Evolutionary conservation across 1,139 yeast species (phyloP), one percentile per base, ranked within the genome.

Genomic region (Yamadazyma siamensis): DNA sequence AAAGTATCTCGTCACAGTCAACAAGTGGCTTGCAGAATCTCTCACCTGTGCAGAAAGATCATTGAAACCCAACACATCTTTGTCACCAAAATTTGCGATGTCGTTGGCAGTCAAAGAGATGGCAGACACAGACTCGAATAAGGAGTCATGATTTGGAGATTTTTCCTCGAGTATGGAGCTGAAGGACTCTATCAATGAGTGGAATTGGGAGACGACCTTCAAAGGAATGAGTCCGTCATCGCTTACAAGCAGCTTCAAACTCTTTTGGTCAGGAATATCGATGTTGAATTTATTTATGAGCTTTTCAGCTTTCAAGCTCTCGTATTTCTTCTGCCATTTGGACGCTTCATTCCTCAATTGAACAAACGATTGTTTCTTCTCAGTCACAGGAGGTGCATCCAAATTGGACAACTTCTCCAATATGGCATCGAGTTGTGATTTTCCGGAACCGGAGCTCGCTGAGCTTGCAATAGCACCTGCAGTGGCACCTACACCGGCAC

Each of bases 1-100:
- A 54, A 67, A 85, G 51, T 87, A 87, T 47, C 96, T 72, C 0
- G 94, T 75, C 0, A 91, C 75, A 4, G 95, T 79, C 29, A 89
- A 76, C 1, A 82, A 73, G 58, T 83, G 88, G 17, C 88, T 78
- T 10, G 85, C 75, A 0, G 94, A 71, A 29, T 83, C 84, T 35
- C 86, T 74, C 11, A 82, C 67, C 27, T 77, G 55, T 4, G 55
- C 41, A 1, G 68, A 41, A 46, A 59, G 38, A 47, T 61, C 57
- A 52, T 61, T 49, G 44, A 66, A 41, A 54, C 59, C 51, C 49
- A 66, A 39, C 13, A 57, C 54, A 14, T 50, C 48, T 22, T 44
- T 42, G 26, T 70, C 67, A 14, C 71, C 74, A 38, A 62, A 69
- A 14, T 54, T 51, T 1, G 78, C 71, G 28, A 77, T 61, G 35